Evolutionary conservation across 2,329 filamentous ascomycete genomes (phyloP), one percentile per base, ranked within the genome.

Genomic region (Hyphodiscus sp.): DNA sequence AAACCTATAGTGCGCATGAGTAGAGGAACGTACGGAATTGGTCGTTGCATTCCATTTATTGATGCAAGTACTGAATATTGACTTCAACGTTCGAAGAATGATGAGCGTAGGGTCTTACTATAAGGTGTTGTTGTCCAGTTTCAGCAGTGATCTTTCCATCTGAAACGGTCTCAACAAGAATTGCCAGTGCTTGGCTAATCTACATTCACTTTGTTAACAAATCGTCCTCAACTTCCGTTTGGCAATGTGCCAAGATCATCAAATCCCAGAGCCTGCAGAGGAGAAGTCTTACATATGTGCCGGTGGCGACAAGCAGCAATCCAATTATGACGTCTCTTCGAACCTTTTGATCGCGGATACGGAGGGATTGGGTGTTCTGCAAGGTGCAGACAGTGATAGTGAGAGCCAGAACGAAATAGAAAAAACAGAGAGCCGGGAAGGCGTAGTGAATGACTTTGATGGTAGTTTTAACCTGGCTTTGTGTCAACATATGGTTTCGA

Each of bases 401-500:
- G 20, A 74, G 76, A 9, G 81, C 71, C 50, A 74, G 57, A 49
- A 78, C 66, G 65, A 83, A 87, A 68, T 80, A 86, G 51, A 73
- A 47, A 61, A 84, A 83, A 54, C 83, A 68, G 19, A 73, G 54
- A 10, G 77, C 72, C 11, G 85, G 82, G 59, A 80, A 83, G 9
- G 74, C 68, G 65, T 86, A 86, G 68, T 81, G 79, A 45, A 85
- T 53, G 57, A 55, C 30, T 49, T 58, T 57, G 45, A 69, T 43
- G 23, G 53, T 53, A 29, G 33, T 26, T 59, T 53, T 50, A 18
- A 63, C 45, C 63, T 65, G 29, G 10, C 16, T 33, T 4, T 9
- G 47, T 51, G 42, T 62, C 41, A 62, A 55, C 29, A 42, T 6
- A 38, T 38, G 4, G 33, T 15, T 13, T 6, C 33, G 11, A 38